A percentile compares a stretch with the other conserved stretches of the same genome.
These are phyloP conservation scores for Alternaria sp. DNA, from an alignment of 2,329 filamentous ascomycete genomes.

Conservation along the genomic window DNA sequence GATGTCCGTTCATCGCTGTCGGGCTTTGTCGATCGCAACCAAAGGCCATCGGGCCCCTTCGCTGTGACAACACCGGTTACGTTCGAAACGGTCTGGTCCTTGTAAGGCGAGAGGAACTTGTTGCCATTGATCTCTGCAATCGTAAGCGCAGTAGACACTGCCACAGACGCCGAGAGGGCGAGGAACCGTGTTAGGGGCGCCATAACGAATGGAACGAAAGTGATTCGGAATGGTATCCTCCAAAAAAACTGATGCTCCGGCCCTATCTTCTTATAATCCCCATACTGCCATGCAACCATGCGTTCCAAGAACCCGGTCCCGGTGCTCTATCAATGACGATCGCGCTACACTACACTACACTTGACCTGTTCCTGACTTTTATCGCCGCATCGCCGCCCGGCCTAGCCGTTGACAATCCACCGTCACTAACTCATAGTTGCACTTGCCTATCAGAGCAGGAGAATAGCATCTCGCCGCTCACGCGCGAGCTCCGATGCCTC, in stretches of 20 bases:
- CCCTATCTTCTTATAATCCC: neutral
- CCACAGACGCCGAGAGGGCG: conserved; percentile 27
- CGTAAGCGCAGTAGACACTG: conserved; percentile 32
- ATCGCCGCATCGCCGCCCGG: neutral
- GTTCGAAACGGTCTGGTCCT: conserved; percentile 63
- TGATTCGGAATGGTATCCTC: neutral
- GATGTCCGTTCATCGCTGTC: conserved; percentile 66
- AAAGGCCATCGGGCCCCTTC: conserved; percentile 68
- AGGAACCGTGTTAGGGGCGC: conserved; percentile 24
- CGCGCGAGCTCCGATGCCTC: neutral
- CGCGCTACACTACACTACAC: neutral
- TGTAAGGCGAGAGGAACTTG: conserved; percentile 68
- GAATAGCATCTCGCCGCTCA: neutral
- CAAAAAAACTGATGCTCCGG: neutral
- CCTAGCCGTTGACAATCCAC: neutral
- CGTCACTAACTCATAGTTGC: neutral
- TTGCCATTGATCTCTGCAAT: conserved; percentile 72
- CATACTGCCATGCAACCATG: conserved; percentile 3
- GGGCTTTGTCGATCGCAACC: conserved; percentile 67
- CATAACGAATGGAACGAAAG: conserved; percentile 13
- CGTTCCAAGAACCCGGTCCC: conserved; percentile 11
- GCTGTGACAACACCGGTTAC: conserved; percentile 72
- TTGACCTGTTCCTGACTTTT: conserved; percentile 11
- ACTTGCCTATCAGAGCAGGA: conserved; percentile 5
- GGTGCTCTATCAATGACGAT: conserved; percentile 3